Base-by-base conservation (phyloP, 768 basidiomycete species). In the Phylloporus arenicola region DNA sequence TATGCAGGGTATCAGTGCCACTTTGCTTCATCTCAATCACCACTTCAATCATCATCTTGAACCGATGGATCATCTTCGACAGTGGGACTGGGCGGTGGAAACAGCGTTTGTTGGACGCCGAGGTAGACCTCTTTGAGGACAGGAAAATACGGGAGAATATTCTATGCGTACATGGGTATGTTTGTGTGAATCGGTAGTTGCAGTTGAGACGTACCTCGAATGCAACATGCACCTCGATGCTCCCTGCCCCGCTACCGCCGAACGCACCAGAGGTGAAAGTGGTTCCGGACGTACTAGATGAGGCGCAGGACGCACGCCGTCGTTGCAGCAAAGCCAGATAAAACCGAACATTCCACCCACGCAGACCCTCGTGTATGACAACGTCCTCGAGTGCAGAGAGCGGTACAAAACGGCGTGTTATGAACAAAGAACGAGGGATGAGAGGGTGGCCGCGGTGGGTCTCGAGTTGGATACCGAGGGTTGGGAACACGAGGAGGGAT, bases 381-480 rank as follows among this genome's bases (percentile, higher is more conserved):
- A 86, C 70, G 50, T 88, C 85, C 45, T 76, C 72, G 17, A 90
- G 64, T 2, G 63, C 56, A 0, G 71, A 62, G 25, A 76, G 62
- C 7, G 84, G 81, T 54, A 90, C 80, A 64, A 91, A 89, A 4
- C 65, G 77, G 44, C 78, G 75, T 0, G 68, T 63, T 7, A 53
- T 62, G 41, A 53, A 63, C 14, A 71, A 50, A 14, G 68, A 60
- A 41, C 13, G 6, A 1, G 58, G 51, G 4, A 67, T 17, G 13
- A 65, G 62, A 10, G 75, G 75, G 29, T 83, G 62, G 1, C 86
- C 88, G 47, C 77, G 71, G 64, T 80, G 80, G 0, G 81, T 83
- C 64, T 90, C 87, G 3, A 91, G 66, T 59, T 91, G 89, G 37
- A 92, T 70, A 11, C 88, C 88, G 47, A 85, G 79, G 1, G 74